These are phyloP conservation scores for Discostella pseudostelligera DNA, from an alignment of 108 stramenopile species.

Conservation along the genomic window DNA sequence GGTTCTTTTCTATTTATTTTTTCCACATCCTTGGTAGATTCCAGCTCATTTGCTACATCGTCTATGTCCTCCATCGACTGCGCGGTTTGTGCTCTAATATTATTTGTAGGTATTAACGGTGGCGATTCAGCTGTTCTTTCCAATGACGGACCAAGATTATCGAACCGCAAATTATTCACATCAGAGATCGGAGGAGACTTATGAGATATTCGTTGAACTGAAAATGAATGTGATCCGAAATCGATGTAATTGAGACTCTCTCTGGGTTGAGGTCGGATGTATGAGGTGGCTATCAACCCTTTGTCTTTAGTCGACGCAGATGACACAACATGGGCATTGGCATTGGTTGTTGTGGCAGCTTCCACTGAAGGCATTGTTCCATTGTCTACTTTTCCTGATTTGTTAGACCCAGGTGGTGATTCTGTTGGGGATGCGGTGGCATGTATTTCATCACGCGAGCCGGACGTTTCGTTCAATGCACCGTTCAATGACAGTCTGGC, in stretches of 20 bases:
- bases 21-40: background rate
- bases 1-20: background rate
- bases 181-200: slow-evolving; percentile 1
- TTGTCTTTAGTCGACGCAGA: background rate
- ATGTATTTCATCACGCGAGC: too few species aligned
- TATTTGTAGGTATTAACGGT: background rate
- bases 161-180: background rate
- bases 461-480: too few species aligned
- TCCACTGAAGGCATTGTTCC: background rate
- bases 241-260: slow-evolving; percentile 14
- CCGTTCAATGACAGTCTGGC: background rate
- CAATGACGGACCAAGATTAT: background rate
- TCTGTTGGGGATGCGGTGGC: background rate
- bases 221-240: slow-evolving; percentile 34
- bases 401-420: background rate
- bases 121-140: background rate
- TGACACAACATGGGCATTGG: background rate
- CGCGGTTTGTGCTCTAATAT: background rate
- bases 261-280: slow-evolving; percentile 24
- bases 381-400: background rate
- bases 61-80: background rate
- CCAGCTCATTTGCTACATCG: background rate
- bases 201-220: slow-evolving; percentile 16
- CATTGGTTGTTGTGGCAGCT: background rate
- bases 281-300: background rate